Base-by-base conservation (phyloP, 2,329 filamentous ascomycete genomes). In the Monilinia fructigena region DNA sequence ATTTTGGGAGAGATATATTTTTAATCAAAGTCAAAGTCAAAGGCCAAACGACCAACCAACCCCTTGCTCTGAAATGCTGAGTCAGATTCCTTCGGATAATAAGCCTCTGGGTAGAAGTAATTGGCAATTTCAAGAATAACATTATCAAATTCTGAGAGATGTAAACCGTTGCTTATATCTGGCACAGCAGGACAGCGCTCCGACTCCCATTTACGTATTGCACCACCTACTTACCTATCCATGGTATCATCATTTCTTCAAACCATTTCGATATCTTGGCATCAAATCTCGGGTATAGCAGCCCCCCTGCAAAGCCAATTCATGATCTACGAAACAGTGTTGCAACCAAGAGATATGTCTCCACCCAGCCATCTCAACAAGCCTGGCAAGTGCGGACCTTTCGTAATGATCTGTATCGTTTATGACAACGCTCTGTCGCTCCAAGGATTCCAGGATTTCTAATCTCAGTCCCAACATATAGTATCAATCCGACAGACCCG, bases 351-450 rank as follows among this genome's bases (percentile, higher is more conserved):
- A 60, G 28, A 38, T 4, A 11, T 18, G 26, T 47, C 56, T 60
- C 56, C 56, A 60, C 56, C 56, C 50, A 18, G 18, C 28, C 38
- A 61, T 50, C 47, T 61, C 58, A 31, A 48, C 56, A 42, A 16
- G 40, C 40, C 40, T 42, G 16, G 40, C 20, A 59, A 59, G 56
- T 42, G 56, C 56, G 56, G 56, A 48, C 16, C 56, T 48, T 59
- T 59, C 26, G 56, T 28, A 38, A 60, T 26, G 58, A 60, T 60
- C 45, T 61, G 42, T 60, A 23, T 60, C 56, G 56, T 10, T 59
- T 48, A 35, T 23, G 56, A 48, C 42, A 48, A 35, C 20, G 28
- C 14, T 59, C 31, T 35, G 31, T 6, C 31, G 31, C 31, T 6
- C 4, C 56, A 23, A 59, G 56, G 56, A 35, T 50, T 50, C 4